Base-by-base conservation (phyloP, 768 basidiomycete genomes). In the Flagelloscypha sp. region DNA sequence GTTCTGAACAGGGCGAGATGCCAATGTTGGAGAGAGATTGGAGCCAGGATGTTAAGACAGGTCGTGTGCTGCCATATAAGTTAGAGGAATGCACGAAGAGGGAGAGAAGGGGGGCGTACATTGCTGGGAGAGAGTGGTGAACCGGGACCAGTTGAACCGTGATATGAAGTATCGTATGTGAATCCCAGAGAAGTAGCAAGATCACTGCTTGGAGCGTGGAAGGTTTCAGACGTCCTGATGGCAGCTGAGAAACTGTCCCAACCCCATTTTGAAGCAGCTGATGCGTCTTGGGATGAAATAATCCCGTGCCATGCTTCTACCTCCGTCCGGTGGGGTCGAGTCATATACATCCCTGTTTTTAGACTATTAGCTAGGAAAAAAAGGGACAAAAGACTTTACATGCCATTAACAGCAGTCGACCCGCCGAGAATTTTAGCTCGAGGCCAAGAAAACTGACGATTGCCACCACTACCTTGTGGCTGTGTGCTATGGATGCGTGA, bases 341-440 rank as follows among this genome's bases (percentile, higher is more conserved):
- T 66, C 43, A 70, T 59, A 58, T 74, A 78, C 58, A 79, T 59
- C 19, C 74, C 76, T n/a, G n/a, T n/a, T n/a, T n/a, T n/a, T n/a
- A n/a, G n/a, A n/a, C n/a, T n/a, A n/a, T n/a, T n/a, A n/a, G n/a
- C n/a, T n/a, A n/a, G n/a, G n/a, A n/a, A n/a, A n/a, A n/a, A n/a
- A n/a, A n/a, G n/a, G n/a, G n/a, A n/a, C n/a, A n/a, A n/a, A n/a
- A n/a, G n/a, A n/a, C n/a, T n/a, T n/a, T 78, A 82, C 65, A 83
- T 66, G 31, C 76, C 79, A 53, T 85, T 85, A 35, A 82, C 63
- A 7, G 80, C 77, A 20, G 76, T 66, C 0, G 73, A 78, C 5
- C 82, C 81, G 35, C 82, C 81, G 16, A 85, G 62, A 32, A 76
- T 72, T 53, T 74, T 78, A 21, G 82, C 83, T 22, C 74, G 65